Base-by-base conservation (phyloP, 352 stramenopile genomes). In the Globisporangium paddicum region DNA sequence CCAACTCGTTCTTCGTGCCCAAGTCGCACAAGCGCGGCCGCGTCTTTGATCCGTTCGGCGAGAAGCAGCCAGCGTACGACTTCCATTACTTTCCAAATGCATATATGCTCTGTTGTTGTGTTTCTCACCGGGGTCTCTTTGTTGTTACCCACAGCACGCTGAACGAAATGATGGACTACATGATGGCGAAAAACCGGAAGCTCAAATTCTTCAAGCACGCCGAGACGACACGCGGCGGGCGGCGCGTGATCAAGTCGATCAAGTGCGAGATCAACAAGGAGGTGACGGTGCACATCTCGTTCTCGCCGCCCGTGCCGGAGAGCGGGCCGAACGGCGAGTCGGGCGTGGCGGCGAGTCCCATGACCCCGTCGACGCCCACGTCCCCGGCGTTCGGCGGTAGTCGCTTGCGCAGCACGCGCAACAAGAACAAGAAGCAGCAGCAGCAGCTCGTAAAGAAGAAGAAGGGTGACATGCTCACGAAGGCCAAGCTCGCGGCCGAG, bases 101-200 rank as follows among this genome's bases (percentile, higher is more conserved):
- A 44, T 21, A 6, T 5, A 53, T 32, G 1, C 25, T 55, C 14
- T n/a, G n/a, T n/a, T n/a, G n/a, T n/a, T n/a, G 26, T 32, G 25
- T 25, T 21, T 47, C 9, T 44, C 42, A 50, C 48, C 42, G 47
- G 53, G 30, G 0, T 62, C 14, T 35, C 13, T 40, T 2, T 60
- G 48, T 18, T 7, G 8, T 46, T n/a, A 18, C 25, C 7, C 1
- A 16, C 45, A 84, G 75, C 30, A 93, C 80, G 21, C 71, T 95
- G 42, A 90, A 89, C 48, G 82, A 95, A 55, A 95, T 95, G 85
- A 93, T 95, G 85, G 85, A 95, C 63, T 95, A 79, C 60, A 87
- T 95, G 75, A 92, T 92, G 79, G 79, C 77, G 54, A 90, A 90
- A 58, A 95, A 92, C 59, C 82, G 82, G 58, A 92, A 91, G 55